Evolutionary conservation across 441 rosid species (phyloP).

Genomic region (Eruca vesicaria): DNA sequence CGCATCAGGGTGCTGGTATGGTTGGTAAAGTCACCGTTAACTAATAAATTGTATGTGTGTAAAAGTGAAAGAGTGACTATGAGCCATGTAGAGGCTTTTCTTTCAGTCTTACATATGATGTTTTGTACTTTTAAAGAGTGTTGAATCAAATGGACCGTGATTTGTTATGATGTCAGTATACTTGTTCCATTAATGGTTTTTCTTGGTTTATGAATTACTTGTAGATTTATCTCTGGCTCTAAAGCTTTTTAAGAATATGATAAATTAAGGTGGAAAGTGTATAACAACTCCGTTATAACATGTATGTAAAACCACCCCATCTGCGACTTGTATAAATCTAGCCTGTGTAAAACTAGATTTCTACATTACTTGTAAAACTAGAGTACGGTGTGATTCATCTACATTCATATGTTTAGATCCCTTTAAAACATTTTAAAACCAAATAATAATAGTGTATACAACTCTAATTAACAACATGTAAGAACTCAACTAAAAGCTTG

Average conservation of each 20-base stretch:
- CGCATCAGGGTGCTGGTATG: constrained; percentile 99
- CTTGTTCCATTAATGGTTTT: constrained; percentile 6
- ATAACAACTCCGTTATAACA: neutral
- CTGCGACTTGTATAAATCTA: too few relatives aligned
- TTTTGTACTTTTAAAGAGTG: constrained; percentile 25
- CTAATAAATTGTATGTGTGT: constrained; percentile 35
- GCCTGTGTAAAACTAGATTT: neutral
- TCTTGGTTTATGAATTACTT: neutral
- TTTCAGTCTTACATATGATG: constrained; percentile 16
- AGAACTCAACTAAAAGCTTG: neutral
- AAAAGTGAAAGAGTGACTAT: constrained; percentile 36
- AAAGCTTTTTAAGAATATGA: neutral
- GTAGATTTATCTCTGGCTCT: neutral
- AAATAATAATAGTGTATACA: neutral
- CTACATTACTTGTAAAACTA: too few relatives aligned
- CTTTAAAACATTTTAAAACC: neutral
- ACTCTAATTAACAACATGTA: neutral
- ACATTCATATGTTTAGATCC: neutral
- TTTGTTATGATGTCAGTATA: constrained; percentile 10
- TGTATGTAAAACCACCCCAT: neutral
- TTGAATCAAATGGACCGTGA: constrained; percentile 17
- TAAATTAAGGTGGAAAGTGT: neutral
- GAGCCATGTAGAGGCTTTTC: neutral
- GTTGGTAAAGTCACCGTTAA: constrained; percentile 85
- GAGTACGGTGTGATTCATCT: neutral